Conservation (phyloP, 2,329 filamentous ascomycete genomes). For the Periconia macrospinosa region DNA sequence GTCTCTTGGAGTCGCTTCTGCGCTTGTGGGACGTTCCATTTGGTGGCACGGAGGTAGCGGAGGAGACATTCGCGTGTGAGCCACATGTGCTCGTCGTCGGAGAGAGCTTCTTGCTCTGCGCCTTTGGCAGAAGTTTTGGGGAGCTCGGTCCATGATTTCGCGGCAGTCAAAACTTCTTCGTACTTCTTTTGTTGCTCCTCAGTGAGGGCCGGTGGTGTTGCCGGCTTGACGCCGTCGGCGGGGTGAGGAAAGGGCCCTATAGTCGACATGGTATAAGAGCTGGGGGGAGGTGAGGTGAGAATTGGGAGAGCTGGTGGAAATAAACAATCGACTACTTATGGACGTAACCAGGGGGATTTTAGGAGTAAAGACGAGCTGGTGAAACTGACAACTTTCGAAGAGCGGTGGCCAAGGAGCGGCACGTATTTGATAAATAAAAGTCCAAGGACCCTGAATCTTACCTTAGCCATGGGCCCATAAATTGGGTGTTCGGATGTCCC, state of each 20-base stretch:
- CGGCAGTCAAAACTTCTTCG: constrained; percentile 70
- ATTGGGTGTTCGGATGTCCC: background rate
- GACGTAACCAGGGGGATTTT: background rate
- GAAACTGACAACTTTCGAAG: background rate
- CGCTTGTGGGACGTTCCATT: constrained; percentile 76
- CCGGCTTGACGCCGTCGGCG: constrained; percentile 58
- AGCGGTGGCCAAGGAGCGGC: background rate
- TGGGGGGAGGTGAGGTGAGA: background rate
- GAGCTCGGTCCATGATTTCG: constrained; percentile 71
- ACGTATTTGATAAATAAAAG: background rate
- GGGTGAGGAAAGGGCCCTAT: constrained; percentile 39
- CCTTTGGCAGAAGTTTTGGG: constrained; percentile 64
- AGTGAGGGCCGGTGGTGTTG: constrained; percentile 63
- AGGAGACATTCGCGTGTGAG: constrained; percentile 89
- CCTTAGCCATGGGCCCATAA: background rate
- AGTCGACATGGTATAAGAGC: constrained; percentile 19
- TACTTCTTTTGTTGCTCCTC: constrained; percentile 83
- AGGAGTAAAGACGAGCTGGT: background rate
- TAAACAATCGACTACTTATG: background rate
- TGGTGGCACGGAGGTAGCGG: constrained; percentile 89
- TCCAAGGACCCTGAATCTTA: constrained; percentile 15
- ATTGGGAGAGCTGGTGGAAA: background rate
- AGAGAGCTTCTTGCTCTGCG: constrained; percentile 64
- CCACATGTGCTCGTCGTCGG: constrained; percentile 83
- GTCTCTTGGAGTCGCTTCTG: constrained; percentile 79